These are phyloP conservation scores for Mimosa bimucronata DNA, from an alignment of 306 rosid species.

Conservation along the genomic window DNA sequence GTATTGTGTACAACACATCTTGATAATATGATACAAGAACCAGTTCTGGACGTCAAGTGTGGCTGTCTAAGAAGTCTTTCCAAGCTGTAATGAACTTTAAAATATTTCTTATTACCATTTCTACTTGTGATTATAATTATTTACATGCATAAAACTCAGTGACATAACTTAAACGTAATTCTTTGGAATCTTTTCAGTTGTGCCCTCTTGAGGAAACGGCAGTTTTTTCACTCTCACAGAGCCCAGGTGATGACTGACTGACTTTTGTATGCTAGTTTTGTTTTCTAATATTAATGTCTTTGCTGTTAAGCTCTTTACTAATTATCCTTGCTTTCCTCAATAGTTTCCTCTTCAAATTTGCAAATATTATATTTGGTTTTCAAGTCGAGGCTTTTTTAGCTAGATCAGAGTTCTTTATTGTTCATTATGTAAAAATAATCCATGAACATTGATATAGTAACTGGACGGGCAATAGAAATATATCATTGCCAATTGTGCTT, in stretches of 20 bases:
- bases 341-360: background rate
- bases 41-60: background rate
- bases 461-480: background rate
- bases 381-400: background rate
- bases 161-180: slow-evolving; percentile 29
- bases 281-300: background rate
- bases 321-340: background rate
- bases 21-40: background rate
- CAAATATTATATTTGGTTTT: slow-evolving; percentile 11
- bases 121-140: slow-evolving; percentile 27
- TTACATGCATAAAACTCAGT: slow-evolving; percentile 10
- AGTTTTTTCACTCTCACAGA: slow-evolving; percentile 83
- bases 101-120: slow-evolving; percentile 17
- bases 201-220: slow-evolving; percentile 61
- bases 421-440: background rate
- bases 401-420: background rate
- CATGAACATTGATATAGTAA: background rate
- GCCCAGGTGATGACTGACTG: slow-evolving; percentile 62
- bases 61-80: slow-evolving; percentile 18
- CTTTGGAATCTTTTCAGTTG: slow-evolving; percentile 55
- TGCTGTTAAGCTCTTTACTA: background rate
- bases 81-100: background rate
- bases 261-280: slow-evolving; percentile 19
- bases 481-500: background rate
- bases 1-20: background rate